phyloP scores from a whole-genome alignment of 257 asterid species.

The Nicotiana knightiana region DNA sequence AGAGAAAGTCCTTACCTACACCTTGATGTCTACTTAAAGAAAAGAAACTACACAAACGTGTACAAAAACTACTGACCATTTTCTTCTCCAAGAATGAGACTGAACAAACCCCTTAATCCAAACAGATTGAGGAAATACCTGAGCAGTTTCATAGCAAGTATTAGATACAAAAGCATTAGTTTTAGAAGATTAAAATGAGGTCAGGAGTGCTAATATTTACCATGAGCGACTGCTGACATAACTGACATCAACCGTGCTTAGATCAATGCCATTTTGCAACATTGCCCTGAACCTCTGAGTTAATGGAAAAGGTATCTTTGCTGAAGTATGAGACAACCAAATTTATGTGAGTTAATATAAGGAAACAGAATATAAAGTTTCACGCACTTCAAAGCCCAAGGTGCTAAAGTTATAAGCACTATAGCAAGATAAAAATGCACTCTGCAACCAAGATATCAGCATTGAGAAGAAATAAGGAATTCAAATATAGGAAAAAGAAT shows the following conservation, averaged over 20 bases:
- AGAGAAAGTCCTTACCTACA: neutral
- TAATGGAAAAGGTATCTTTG: conserved; percentile 88
- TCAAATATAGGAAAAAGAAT: conserved; percentile 9
- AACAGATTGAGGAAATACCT: conserved; percentile 94
- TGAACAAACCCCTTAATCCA: conserved; percentile 86
- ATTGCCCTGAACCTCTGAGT: conserved; percentile 95
- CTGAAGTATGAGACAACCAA: conserved; percentile 34
- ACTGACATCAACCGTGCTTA: conserved; percentile 94
- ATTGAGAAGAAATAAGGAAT: conserved; percentile 4
- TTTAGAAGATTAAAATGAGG: neutral
- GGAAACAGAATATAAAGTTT: neutral
- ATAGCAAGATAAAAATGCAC: neutral
- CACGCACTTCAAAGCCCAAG: neutral
- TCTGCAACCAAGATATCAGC: neutral
- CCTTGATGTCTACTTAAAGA: neutral
- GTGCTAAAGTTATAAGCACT: neutral
- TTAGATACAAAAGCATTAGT: neutral
- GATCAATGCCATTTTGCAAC: conserved; percentile 92
- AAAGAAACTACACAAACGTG: neutral
- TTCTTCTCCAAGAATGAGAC: conserved; percentile 94
- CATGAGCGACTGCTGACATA: conserved; percentile 97
- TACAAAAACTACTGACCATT: conserved; percentile 48
- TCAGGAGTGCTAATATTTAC: conserved; percentile 22
- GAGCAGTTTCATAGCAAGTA: neutral
- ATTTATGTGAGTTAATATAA: neutral